Evolutionary conservation across 2,329 filamentous ascomycete genomes (phyloP), one percentile per base, ranked within the genome.

Genomic region (Pyrenophora tritici-repentis): DNA sequence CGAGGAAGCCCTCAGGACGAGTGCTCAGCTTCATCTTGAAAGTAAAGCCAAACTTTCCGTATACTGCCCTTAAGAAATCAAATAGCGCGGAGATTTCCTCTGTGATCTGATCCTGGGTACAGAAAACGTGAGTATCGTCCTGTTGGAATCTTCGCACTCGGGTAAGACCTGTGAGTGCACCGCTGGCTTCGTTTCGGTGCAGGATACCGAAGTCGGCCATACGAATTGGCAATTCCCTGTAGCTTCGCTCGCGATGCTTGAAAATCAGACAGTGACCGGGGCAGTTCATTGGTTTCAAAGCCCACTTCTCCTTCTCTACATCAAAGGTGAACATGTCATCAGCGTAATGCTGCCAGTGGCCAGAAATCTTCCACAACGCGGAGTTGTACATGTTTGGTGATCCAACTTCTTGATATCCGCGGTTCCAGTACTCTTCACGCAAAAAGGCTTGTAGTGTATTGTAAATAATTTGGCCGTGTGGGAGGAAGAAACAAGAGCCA

Each of bases 281-380:
- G 77, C 94, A 99, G 79, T 97, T 97, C 94, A 97, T 97, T 22
- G 93, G 93, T 79, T 97, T 97, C 43, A 97, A 78, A 13, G 86
- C 91, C 79, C 87, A 91, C 60, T 86, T 81, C 58, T 89, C 88
- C 80, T 96, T 96, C 73, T 97, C 92, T 26, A 88, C 80, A 38
- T 85, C 79, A 63, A 96, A 86, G n/a, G 86, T 86, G 75, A 91
- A 91, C 93, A 97, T 97, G 77, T 97, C 92, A 58, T 97, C 93
- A 70, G 91, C 85, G 80, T 97, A 94, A 71, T 92, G 67, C 53
- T 88, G 85, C 92, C 93, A 97, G 75, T 97, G 94, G 42, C 94
- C 94, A 7, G 91, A 96, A 17, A 86, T 89, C 79, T 96, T 94
- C 94, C 94, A 97, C 12, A 97, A 79, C 6, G 90, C 84, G 10